Evolutionary conservation across 1,139 yeast genomes (phyloP).

Genomic region (Sugiyamaella neomexicana): DNA sequence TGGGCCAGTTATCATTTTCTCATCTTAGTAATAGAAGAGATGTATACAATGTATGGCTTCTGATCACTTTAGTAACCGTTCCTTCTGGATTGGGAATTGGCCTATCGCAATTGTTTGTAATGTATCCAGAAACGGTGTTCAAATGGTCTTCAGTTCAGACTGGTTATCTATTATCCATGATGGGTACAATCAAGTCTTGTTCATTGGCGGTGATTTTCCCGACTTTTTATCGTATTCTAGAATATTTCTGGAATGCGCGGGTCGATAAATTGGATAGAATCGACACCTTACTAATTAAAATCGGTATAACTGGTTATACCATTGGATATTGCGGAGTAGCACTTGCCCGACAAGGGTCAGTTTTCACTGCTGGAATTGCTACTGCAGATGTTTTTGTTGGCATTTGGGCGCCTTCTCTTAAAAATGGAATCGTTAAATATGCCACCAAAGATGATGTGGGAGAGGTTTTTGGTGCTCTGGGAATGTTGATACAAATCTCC

Average conservation of each 20-base stretch:
- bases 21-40: conserved; percentile 43
- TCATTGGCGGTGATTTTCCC: conserved; percentile 49
- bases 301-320: conserved; percentile 45
- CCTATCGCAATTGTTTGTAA: conserved; percentile 48
- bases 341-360: conserved; percentile 35
- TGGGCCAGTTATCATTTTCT: conserved; percentile 43
- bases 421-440: conserved; percentile 53
- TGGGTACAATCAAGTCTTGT: conserved; percentile 50
- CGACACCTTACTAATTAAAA: conserved; percentile 50
- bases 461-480: conserved; percentile 39
- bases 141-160: conserved; percentile 59
- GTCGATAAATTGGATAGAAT: conserved; percentile 50
- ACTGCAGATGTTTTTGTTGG: conserved; percentile 50
- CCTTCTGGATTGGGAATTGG: conserved; percentile 42
- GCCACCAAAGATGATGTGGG: conserved; percentile 40
- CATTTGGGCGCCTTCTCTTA: conserved; percentile 49
- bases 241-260: conserved; percentile 29
- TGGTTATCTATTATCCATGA: conserved; percentile 58
- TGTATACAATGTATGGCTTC: conserved; percentile 44
- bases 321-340: conserved; percentile 47
- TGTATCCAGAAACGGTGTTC: conserved; percentile 61
- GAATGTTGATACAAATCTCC: conserved; percentile 32
- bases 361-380: conserved; percentile 34
- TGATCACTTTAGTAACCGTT: conserved; percentile 46
- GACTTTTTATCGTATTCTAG: conserved; percentile 43